These are phyloP conservation scores for Gossypium rotundifolium DNA, from an alignment of 345 rosid species.

Conservation along the genomic window DNA sequence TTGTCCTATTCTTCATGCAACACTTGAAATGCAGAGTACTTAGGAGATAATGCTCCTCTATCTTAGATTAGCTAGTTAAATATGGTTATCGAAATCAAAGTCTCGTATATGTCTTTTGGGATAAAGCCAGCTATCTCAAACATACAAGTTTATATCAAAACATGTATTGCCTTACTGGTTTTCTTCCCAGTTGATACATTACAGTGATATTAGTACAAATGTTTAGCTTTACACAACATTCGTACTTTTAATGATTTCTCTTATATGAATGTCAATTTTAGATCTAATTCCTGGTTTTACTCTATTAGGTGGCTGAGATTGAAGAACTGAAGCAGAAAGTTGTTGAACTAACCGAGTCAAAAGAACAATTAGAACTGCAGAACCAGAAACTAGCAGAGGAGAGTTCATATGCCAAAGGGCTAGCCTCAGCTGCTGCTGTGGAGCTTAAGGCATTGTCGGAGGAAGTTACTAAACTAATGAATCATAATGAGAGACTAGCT, in stretches of 20 bases:
- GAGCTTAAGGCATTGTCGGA: slow-evolving; percentile 98
- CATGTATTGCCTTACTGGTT: background rate
- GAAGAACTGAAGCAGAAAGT: slow-evolving; percentile 75
- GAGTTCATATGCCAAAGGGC: slow-evolving; percentile 94
- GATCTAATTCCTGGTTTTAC: slow-evolving; percentile 13
- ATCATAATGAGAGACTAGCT: slow-evolving; percentile 71
- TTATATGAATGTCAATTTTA: slow-evolving; percentile 4
- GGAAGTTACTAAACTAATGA: slow-evolving; percentile 95
- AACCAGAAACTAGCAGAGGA: slow-evolving; percentile 88
- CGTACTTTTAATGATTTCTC: background rate
- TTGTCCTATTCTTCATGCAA: background rate
- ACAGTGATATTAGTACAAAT: background rate
- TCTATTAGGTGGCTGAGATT: slow-evolving; percentile 51
- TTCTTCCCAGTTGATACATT: background rate
- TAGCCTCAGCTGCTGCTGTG: slow-evolving; percentile 99
- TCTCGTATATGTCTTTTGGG: background rate
- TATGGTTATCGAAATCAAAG: background rate
- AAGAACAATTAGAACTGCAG: slow-evolving; percentile 63
- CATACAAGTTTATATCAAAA: background rate
- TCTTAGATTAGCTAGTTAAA: background rate
- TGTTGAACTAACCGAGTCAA: slow-evolving; percentile 45
- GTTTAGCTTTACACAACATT: background rate
- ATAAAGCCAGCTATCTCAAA: background rate
- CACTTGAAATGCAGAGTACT: background rate
- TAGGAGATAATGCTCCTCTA: background rate